A percentile compares a stretch with the other conserved stretches of the same genome.
Evolutionary conservation across 257 asterid genomes (phyloP).

Genomic region (Lycium barbarum): DNA sequence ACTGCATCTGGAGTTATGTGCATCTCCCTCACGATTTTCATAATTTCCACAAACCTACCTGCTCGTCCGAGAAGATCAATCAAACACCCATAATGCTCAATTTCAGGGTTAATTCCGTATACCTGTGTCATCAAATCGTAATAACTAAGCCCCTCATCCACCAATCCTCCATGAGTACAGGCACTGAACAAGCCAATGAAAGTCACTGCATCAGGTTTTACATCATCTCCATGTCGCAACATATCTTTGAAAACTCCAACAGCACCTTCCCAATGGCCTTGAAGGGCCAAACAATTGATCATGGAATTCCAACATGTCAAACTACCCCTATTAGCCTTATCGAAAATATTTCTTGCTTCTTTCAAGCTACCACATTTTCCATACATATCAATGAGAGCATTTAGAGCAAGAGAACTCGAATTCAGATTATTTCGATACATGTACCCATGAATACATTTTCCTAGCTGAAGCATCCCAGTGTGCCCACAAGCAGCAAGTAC

Average conservation of each 20-base stretch:
- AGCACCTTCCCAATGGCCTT: constrained; percentile 60
- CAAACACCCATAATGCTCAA: constrained; percentile 83
- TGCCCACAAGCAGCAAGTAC: constrained; percentile 74
- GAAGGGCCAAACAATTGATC: constrained; percentile 77
- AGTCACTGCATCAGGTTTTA: constrained; percentile 75
- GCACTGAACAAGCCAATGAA: constrained; percentile 76
- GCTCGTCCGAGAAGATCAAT: constrained; percentile 75
- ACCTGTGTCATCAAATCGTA: constrained; percentile 58
- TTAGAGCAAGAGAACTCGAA: constrained; percentile 49
- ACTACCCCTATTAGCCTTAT: constrained; percentile 44
- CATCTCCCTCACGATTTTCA: constrained; percentile 67
- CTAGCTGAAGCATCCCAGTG: constrained; percentile 69
- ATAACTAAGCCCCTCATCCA: constrained; percentile 58
- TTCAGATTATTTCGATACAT: constrained; percentile 47
- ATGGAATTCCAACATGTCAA: constrained; percentile 75
- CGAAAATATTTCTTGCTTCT: constrained; percentile 62
- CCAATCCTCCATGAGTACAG: constrained; percentile 79
- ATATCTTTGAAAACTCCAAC: constrained; percentile 57
- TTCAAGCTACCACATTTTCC: constrained; percentile 81
- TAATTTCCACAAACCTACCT: constrained; percentile 71
- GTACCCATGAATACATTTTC: constrained; percentile 75
- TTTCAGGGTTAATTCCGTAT: constrained; percentile 63
- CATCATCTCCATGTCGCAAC: constrained; percentile 41
- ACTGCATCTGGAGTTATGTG: constrained; percentile 68
- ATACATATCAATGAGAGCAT: constrained; percentile 80